Evolutionary conservation across 352 stramenopile species (phyloP).

Genomic region (Nothophytophthora sp.): DNA sequence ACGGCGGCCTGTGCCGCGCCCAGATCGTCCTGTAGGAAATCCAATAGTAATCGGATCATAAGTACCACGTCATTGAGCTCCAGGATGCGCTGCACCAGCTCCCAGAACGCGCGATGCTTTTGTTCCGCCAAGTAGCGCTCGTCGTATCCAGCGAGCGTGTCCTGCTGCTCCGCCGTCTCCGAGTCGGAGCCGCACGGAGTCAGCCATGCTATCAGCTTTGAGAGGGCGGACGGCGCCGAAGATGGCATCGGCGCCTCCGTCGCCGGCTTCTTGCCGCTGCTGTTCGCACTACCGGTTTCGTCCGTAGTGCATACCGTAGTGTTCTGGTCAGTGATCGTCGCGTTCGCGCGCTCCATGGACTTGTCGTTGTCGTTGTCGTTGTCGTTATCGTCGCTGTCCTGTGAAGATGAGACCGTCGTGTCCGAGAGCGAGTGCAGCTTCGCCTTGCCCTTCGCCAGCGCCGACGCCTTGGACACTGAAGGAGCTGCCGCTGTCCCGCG

Average conservation of each 20-base stretch:
- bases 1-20: conserved; percentile 52
- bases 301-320: conserved; percentile 2
- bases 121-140: conserved; percentile 48
- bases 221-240: conserved; percentile 7
- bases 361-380: conserved; percentile 14
- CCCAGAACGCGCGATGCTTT: conserved; percentile 78
- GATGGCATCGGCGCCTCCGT: not conserved
- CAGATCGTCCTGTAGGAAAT: conserved; percentile 64
- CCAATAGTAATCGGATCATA: conserved; percentile 72
- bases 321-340: not conserved
- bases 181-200: conserved; percentile 5
- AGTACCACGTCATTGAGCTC: conserved; percentile 70
- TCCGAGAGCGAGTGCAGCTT: conserved; percentile 61
- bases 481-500: too few species aligned
- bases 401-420: conserved; percentile 44
- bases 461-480: not conserved
- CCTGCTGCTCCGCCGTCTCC: conserved; percentile 2
- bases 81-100: conserved; percentile 70
- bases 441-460: conserved; percentile 2
- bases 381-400: conserved; percentile 34
- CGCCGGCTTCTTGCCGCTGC: not conserved
- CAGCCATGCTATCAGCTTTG: conserved; percentile 14
- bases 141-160: conserved; percentile 20
- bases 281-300: conserved; percentile 1
- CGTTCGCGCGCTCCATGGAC: conserved; percentile 7